Evolutionary conservation across 208 protist genomes (phyloP), one percentile per base, ranked within the genome.

Genomic region (Trypanosomatidae sp.): DNA sequence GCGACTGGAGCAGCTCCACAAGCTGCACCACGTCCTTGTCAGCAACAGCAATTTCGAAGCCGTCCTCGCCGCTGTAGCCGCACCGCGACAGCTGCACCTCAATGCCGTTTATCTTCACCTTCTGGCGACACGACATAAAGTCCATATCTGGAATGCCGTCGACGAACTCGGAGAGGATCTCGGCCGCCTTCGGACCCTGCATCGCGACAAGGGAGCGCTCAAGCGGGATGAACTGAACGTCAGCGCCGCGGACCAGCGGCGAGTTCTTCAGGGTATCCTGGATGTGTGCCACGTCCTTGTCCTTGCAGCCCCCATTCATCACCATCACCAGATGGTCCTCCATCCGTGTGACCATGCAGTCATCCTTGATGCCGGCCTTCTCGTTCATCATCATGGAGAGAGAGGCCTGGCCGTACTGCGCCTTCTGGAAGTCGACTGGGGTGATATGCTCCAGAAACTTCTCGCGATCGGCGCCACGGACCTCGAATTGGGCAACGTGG

Each of bases 51-150:
- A 99, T 98, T 83, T 99, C 99, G 77, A 99, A 99, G 43, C 99
- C 99, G 83, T 99, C 99, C 84, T 99, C 98, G 62, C 99, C 99
- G 9, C 98, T 99, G 88, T 99, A 99, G 44, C 98, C 97, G 85
- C 92, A 99, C 67, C 98, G 89, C 1, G 94, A 91, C 25, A 98
- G 65, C 44, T 80, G 78, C 64, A 84, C 46, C 28, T 75, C 28
- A 62, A 95, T 77, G 22, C 85, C 85, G 25, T 86, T 78, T 25
- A 97, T 68, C 13, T 55, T 60, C 60, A 89, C 79, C 55, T 75
- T 77, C 60, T 81, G 74, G 22, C 69, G 72, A 19, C 86, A 81
- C 13, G 62, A 52, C 97, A 99, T 99, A 75, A 99, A 99, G 13
- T 77, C 58, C 56, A 88, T 78, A 66, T 84, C 75, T 0, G 70